These are phyloP conservation scores for Porcisia deanei DNA, from an alignment of 208 protist species.

Conservation along the genomic window DNA sequence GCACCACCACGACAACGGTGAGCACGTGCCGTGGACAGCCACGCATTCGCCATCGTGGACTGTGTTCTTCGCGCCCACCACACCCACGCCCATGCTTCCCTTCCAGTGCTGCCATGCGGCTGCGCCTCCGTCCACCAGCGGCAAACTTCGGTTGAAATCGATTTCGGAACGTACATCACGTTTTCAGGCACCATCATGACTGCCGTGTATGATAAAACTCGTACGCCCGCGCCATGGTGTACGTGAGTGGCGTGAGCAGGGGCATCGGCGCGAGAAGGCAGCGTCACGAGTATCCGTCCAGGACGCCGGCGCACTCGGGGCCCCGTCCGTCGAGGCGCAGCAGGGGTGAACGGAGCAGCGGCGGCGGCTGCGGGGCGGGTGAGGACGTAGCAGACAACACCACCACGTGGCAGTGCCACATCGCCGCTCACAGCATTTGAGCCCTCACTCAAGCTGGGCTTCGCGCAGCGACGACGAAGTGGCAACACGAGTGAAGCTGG, in stretches of 20 bases:
- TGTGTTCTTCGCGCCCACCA: slow-evolving; percentile 5
- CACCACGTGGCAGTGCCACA: not conserved
- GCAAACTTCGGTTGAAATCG: not conserved
- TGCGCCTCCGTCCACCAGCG: slow-evolving; percentile 3
- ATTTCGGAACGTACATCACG: slow-evolving; percentile 5
- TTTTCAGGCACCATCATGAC: slow-evolving; percentile 17
- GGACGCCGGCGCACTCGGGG: slow-evolving; percentile 10
- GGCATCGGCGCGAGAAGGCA: not conserved
- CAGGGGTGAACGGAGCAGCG: not conserved
- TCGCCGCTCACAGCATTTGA: not conserved
- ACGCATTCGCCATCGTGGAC: not conserved
- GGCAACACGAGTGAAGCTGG: slow-evolving; percentile 10
- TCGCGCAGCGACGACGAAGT: not conserved
- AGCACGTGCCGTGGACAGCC: not conserved
- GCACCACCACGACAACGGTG: not conserved
- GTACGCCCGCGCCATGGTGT: not conserved
- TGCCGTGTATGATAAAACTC: slow-evolving; percentile 9
- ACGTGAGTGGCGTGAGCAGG: not conserved
- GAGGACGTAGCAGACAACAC: slow-evolving; percentile 5
- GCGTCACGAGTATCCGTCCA: not conserved
- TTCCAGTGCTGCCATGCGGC: not conserved
- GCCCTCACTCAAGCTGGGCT: not conserved
- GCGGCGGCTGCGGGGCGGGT: slow-evolving; percentile 6
- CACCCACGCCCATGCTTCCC: not conserved
- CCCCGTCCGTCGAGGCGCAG: too few species aligned